These are phyloP conservation scores for Pholiota conissans DNA, from an alignment of 768 basidiomycete genomes.

Conservation along the genomic window DNA sequence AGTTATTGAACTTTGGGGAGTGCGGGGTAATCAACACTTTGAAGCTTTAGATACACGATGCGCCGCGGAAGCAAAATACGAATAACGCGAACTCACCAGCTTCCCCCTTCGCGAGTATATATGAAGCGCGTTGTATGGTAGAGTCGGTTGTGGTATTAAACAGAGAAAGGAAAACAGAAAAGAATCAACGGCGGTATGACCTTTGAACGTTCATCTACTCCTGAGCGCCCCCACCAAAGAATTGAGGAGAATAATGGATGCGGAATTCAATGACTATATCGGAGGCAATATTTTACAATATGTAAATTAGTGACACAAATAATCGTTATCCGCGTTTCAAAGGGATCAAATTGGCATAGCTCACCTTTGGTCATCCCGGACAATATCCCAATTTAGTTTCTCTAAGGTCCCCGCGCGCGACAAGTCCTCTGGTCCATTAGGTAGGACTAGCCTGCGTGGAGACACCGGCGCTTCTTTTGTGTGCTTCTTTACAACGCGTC, in stretches of 20 bases:
- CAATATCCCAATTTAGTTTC: slow-evolving; percentile 22
- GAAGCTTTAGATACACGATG: neutral
- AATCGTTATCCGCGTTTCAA: slow-evolving; percentile 40
- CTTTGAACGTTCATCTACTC: slow-evolving; percentile 13
- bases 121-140: neutral
- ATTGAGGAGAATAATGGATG: slow-evolving; percentile 14
- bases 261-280: slow-evolving; percentile 28
- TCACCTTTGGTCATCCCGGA: slow-evolving; percentile 22
- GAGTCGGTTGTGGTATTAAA: neutral
- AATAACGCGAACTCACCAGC: neutral
- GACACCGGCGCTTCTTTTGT: neutral
- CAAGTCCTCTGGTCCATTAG: neutral
- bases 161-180: neutral
- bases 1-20: neutral
- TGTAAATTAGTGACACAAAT: slow-evolving; percentile 13
- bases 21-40: neutral
- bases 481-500: slow-evolving; percentile 11
- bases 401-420: slow-evolving; percentile 36
- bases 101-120: neutral
- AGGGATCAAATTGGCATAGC: slow-evolving; percentile 34
- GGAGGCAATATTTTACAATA: slow-evolving; percentile 22
- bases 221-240: slow-evolving; percentile 10
- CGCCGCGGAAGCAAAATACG: neutral
- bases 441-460: neutral
- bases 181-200: neutral